Base-by-base conservation (phyloP, 345 rosid species). In the Citrus australasica region DNA sequence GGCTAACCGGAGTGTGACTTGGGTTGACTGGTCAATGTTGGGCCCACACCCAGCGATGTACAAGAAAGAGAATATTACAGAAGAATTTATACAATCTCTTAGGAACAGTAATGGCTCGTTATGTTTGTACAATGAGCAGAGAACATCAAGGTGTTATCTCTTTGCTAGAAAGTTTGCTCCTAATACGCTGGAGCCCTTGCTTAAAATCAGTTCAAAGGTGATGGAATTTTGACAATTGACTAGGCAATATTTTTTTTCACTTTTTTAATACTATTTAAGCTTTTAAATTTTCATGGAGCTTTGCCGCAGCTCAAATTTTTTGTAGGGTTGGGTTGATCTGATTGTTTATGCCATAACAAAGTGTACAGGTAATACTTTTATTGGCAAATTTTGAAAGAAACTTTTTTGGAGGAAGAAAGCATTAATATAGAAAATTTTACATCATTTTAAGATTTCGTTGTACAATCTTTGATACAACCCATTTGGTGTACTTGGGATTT, bases 161-260 rank as follows among this genome's bases (percentile, higher is more conserved):
- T 95, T 95, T 79, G 98, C 98, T 61, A 87, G 98, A 79, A 95
- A 95, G 86, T 95, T 95, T 79, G 89, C 89, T 79, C 90, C 92
- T 9, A 87, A 88, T 82, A 86, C 98, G 8, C 81, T 95, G 79
- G 88, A 67, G 82, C 93, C 92, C 0, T 83, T 95, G 82, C 92
- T 95, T 71, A 90, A 91, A 86, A 88, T 93, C 83, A 87, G 88
- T 74, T 83, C 90, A 13, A 86, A 83, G 0, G 89, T 92, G 69
- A 79, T 95, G 97, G 92, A 89, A 65, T 93, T 90, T 84, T 92
- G 85, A 86, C 40, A 33, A 27, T 8, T 32, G 27, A 9, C 37
- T 42, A 53, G 21, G 62, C 61, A 40, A 40, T 33, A 9, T 53
- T 53, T 53, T 53, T 5, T 35, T 5, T 0, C 0, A 16, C 58